These are phyloP conservation scores for Keithomyces neogunnii DNA, from an alignment of 2,329 filamentous ascomycete species.

Conservation along the genomic window DNA sequence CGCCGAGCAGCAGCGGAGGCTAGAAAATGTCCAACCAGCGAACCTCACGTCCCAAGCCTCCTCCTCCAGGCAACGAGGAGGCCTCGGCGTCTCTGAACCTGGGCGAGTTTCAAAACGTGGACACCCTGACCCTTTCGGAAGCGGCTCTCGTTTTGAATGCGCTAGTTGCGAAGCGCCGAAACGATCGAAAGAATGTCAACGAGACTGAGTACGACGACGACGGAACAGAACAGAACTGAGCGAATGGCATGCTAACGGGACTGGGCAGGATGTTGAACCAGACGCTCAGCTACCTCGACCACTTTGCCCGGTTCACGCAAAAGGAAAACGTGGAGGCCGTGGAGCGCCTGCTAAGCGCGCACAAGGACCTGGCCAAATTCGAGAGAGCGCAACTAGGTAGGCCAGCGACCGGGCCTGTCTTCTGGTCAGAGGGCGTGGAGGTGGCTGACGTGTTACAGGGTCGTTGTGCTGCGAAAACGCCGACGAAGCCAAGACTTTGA, in stretches of 20 bases:
- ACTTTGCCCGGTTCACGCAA: conserved; percentile 92
- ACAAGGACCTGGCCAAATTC: conserved; percentile 78
- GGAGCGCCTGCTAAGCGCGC: conserved; percentile 72
- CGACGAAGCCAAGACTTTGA: conserved; percentile 93
- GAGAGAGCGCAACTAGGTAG: conserved; percentile 86
- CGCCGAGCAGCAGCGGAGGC: background rate
- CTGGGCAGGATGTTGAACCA: conserved; percentile 63
- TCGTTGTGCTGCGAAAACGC: conserved; percentile 86
- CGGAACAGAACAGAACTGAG: conserved; percentile 7
- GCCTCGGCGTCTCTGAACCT: conserved; percentile 73
- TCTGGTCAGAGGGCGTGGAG: background rate
- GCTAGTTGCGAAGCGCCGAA: conserved; percentile 70
- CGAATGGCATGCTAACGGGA: background rate
- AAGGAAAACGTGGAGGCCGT: conserved; percentile 94
- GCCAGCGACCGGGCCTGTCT: conserved; percentile 11
- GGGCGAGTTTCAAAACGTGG: conserved; percentile 87
- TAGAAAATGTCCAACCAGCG: conserved; percentile 26
- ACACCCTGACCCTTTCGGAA: conserved; percentile 86
- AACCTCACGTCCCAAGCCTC: conserved; percentile 60
- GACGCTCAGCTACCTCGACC: conserved; percentile 86
- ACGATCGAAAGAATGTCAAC: conserved; percentile 73
- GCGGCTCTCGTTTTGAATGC: conserved; percentile 87
- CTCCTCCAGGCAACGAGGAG: conserved; percentile 75
- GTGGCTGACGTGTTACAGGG: conserved; percentile 40
- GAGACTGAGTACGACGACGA: conserved; percentile 62